Evolutionary conservation across 176 grass and related monocot genomes (phyloP).

Genomic region (Juncus inflexus): DNA sequence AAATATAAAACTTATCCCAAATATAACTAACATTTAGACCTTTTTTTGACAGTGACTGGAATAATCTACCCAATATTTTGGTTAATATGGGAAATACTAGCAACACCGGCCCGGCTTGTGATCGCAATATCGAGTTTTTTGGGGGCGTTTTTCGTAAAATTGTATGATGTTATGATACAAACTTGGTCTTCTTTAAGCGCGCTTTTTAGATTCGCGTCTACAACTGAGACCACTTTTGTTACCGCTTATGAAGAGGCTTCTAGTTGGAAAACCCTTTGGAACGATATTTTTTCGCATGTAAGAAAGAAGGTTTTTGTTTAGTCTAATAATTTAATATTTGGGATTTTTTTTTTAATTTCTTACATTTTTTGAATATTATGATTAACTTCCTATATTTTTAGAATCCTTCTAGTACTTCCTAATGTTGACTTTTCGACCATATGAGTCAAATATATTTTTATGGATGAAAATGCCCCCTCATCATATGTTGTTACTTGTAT

Average conservation of each 20-base stretch:
- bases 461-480: too few relatives aligned
- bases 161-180: conserved; percentile 52
- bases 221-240: conserved; percentile 48
- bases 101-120: conserved; percentile 25
- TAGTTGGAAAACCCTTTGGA: conserved; percentile 56
- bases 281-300: conserved; percentile 89
- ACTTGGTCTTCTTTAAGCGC: conserved; percentile 60
- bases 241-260: conserved; percentile 52
- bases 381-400: too few relatives aligned
- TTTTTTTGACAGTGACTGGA: conserved; percentile 11
- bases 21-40: neutral
- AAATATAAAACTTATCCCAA: too few relatives aligned
- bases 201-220: conserved; percentile 57
- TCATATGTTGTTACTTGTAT: too few relatives aligned
- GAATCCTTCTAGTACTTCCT: too few relatives aligned
- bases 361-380: too few relatives aligned
- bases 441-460: too few relatives aligned
- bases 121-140: conserved; percentile 31
- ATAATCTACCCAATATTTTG: conserved; percentile 24
- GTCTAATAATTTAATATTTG: too few relatives aligned
- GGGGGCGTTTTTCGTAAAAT: conserved; percentile 37
- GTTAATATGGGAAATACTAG: conserved; percentile 35
- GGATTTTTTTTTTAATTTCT: too few relatives aligned
- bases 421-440: too few relatives aligned
- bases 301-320: neutral